Evolutionary conservation across 2,329 filamentous ascomycete genomes (phyloP).

Genomic region (Sporothrix protearum): DNA sequence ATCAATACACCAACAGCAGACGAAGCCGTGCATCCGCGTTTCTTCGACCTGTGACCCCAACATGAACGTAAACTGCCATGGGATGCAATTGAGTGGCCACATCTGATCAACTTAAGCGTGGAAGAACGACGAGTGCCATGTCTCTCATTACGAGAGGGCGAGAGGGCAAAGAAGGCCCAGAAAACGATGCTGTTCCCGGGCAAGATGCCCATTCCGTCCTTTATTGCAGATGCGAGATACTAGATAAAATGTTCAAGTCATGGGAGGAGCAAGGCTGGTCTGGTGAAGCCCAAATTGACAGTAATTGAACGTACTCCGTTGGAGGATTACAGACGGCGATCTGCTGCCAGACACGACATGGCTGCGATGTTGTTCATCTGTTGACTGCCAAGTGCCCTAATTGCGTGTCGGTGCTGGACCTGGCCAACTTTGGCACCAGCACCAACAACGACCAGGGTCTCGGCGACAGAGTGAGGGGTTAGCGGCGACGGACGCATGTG

Average conservation of each 20-base stretch:
- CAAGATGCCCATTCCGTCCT: not conserved
- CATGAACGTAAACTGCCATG: not conserved
- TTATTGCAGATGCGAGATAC: not conserved
- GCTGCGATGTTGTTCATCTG: not conserved
- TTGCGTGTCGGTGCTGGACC: not conserved
- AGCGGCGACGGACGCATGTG: not conserved
- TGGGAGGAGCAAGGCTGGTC: not conserved
- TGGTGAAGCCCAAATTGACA: not conserved
- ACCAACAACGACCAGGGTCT: not conserved
- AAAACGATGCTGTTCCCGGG: not conserved
- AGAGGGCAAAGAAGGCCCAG: too few species aligned
- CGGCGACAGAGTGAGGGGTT: slow-evolving; percentile 5
- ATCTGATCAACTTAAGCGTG: not conserved
- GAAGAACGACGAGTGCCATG: not conserved
- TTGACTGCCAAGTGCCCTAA: not conserved
- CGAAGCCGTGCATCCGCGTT: not conserved
- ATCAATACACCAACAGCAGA: not conserved
- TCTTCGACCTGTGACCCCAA: not conserved
- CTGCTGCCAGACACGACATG: not conserved
- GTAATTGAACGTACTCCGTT: not conserved
- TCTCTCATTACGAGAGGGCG: not conserved
- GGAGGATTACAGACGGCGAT: not conserved
- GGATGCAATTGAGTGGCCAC: not conserved
- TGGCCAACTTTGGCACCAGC: not conserved
- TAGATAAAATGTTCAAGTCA: not conserved